These are phyloP conservation scores for Ramularia collo-cygni DNA, from an alignment of 2,329 filamentous ascomycete species.

Conservation along the genomic window DNA sequence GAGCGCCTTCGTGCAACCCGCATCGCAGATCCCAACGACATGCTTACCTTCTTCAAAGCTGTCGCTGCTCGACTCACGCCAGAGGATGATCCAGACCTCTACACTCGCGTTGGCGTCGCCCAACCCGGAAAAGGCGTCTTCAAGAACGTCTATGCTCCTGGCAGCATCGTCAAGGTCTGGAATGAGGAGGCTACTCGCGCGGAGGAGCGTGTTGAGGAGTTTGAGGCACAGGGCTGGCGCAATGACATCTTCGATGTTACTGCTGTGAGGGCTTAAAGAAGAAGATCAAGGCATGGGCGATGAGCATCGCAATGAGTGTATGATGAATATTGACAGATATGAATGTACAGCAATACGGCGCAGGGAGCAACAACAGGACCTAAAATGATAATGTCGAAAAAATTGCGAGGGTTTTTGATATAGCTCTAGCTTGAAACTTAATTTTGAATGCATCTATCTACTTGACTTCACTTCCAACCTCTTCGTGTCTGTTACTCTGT, in stretches of 20 bases:
- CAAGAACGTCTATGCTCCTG: conserved; percentile 77
- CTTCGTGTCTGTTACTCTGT: no score
- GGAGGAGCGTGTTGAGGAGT: conserved; percentile 67
- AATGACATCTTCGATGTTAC: conserved; percentile 67
- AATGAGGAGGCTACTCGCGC: conserved; percentile 68
- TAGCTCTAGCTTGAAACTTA: no score
- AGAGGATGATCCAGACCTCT: conserved; percentile 66
- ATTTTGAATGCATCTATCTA: no score
- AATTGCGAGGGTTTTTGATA: no score
- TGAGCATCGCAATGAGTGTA: no score
- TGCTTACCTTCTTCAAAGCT: conserved; percentile 76
- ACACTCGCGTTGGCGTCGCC: conserved; percentile 64
- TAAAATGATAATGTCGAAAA: no score
- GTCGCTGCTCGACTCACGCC: conserved; percentile 69
- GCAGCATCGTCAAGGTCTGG: conserved; percentile 85
- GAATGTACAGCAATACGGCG: no score
- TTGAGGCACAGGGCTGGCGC: conserved; percentile 66
- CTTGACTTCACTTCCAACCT: no score
- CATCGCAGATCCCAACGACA: conserved; percentile 71
- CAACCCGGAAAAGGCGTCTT: conserved; percentile 61
- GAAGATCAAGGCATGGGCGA: no score
- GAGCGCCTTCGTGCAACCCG: conserved; percentile 80
- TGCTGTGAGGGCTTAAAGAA: no score
- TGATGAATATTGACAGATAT: no score
- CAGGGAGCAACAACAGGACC: no score